These are phyloP conservation scores for Lablab purpureus DNA, from an alignment of 306 rosid species.

Conservation along the genomic window DNA sequence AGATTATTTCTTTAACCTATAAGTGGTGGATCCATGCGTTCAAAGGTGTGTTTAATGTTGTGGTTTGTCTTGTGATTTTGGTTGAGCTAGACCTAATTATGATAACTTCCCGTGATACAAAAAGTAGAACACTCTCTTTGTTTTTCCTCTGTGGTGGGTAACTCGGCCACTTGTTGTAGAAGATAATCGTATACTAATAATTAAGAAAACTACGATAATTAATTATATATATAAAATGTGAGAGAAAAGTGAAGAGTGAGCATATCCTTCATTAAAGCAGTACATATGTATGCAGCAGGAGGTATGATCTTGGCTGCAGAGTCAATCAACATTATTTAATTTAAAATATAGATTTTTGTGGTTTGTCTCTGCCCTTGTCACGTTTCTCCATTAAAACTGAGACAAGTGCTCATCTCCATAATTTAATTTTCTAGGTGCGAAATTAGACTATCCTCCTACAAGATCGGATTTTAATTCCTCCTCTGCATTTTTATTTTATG, in stretches of 20 bases:
- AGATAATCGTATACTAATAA: background rate
- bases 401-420: constrained; percentile 26
- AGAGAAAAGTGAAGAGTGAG: background rate
- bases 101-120: background rate
- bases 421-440: background rate
- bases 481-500: background rate
- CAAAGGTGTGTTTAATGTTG: background rate
- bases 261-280: constrained; percentile 1
- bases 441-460: background rate
- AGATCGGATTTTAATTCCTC: background rate
- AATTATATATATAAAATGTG: background rate
- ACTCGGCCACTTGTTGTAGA: constrained; percentile 7
- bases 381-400: constrained; percentile 32
- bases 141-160: background rate
- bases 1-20: no score
- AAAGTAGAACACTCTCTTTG: background rate
- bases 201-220: background rate
- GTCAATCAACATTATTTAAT: background rate
- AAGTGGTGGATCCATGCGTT: no score
- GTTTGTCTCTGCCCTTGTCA: background rate
- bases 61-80: background rate
- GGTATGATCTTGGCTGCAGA: background rate
- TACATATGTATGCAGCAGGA: background rate
- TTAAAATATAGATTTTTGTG: background rate
- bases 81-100: constrained; percentile 18